Conservation (phyloP, 73 alveolate species). For the Paramecium caudatum region DNA sequence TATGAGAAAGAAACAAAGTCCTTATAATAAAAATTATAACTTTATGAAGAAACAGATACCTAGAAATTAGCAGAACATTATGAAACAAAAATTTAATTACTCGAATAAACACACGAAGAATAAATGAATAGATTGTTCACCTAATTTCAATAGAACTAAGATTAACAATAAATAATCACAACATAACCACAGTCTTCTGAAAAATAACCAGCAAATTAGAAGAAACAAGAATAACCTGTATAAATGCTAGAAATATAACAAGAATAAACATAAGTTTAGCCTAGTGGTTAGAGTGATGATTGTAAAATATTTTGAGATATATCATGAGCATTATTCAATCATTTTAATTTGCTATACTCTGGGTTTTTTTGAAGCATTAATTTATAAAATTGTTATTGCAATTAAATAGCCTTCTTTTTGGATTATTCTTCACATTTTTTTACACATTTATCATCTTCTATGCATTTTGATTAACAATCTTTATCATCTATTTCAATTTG, state of each 20-base stretch:
- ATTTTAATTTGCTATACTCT: slow-evolving; percentile 9
- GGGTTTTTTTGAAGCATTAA: slow-evolving; percentile 46
- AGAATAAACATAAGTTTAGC: background rate
- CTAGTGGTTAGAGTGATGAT: slow-evolving; percentile 19
- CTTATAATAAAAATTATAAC: background rate
- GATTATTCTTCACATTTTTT: slow-evolving; percentile 4
- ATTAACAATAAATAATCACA: background rate
- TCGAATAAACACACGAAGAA: slow-evolving; percentile 43
- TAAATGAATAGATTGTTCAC: slow-evolving; percentile 59
- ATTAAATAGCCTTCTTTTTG: slow-evolving; percentile 5
- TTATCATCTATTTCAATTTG: slow-evolving; percentile 56
- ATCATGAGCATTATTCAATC: background rate
- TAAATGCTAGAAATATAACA: background rate
- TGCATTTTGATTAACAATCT: slow-evolving; percentile 13
- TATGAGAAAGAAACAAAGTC: slow-evolving; percentile 13
- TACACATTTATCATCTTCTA: background rate
- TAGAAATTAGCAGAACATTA: slow-evolving; percentile 10
- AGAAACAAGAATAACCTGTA: background rate
- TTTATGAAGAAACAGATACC: background rate
- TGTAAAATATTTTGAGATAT: slow-evolving; percentile 60
- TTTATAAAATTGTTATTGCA: slow-evolving; percentile 36
- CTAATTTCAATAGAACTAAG: slow-evolving; percentile 22
- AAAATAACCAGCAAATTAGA: background rate
- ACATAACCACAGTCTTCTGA: background rate
- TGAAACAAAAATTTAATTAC: slow-evolving; percentile 29